Evolutionary conservation across 129 eudicot genomes (phyloP), one percentile per base, ranked within the genome.

Genomic region (Artemisia annua): DNA sequence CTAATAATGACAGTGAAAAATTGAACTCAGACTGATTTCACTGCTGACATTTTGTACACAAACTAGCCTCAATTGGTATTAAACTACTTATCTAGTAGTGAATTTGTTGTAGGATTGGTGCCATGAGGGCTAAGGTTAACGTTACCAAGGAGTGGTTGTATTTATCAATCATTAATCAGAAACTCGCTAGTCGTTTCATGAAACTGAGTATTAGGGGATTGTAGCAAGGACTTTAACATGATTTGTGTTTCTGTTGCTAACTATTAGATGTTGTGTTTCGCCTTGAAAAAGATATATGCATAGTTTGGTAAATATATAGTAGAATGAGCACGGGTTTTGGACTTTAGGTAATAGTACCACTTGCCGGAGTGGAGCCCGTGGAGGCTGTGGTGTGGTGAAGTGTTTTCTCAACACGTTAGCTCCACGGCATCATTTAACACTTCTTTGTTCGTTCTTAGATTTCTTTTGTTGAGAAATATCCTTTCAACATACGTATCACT

Each of bases 221-320:
- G 69, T 62, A 48, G 61, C 77, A 49, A 48, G 30, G 70, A 64
- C 24, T n/a, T n/a, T 66, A 66, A 11, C 13, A 22, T 76, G 69
- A 44, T 76, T 55, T 64, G 11, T 16, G 15, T 51, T 75, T 66
- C 11, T 68, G 19, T 35, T 60, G 54, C 39, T 53, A 39, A 54
- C 24, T 43, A 63, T 51, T 63, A 35, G 16, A 58, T 58, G 66
- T 18, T 72, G n/a, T 43, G 48, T 22, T 55, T 20, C 62, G 51
- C 18, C 35, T 73, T 48, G 52, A 30, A 70, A 55, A 17, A 1
- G 24, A 2, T 71, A 28, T 17, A 53, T 54, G 19, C 65, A 70
- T 70, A 20, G 20, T 69, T 20, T 44, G 55, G 56, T 16, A 44
- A 54, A 3, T 39, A 14, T 43, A 7, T n/a, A 48, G 51, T 54